Conservation (phyloP, 345 rosid genomes). For the Syzygium aromaticum region DNA sequence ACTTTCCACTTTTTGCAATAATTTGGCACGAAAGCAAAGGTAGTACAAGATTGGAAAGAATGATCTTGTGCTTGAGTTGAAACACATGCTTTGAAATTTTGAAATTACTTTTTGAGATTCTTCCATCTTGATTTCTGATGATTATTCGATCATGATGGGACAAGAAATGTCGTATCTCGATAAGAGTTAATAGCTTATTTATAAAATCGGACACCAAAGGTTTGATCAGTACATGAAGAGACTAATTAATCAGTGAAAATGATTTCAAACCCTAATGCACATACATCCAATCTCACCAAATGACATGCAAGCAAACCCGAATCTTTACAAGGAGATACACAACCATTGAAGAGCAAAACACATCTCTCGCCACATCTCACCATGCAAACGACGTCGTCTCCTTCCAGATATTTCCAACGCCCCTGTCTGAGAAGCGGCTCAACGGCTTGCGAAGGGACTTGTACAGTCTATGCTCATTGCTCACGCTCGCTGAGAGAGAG, state of each 20-base stretch:
- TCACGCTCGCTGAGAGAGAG: not conserved
- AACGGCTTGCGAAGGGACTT: not conserved
- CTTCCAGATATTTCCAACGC: not conserved
- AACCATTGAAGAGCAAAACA: not conserved
- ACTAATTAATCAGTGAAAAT: not conserved
- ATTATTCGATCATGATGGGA: accelerated
- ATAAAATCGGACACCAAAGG: accelerated
- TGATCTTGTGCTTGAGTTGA: not conserved
- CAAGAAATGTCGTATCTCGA: accelerated
- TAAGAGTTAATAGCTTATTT: not conserved
- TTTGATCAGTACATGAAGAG: not conserved
- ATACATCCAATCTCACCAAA: not conserved
- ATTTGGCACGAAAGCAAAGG: not conserved
- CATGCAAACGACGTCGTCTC: not conserved
- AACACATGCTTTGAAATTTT: not conserved
- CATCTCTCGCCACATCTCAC: not conserved
- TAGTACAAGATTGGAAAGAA: not conserved
- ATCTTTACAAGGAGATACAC: not conserved
- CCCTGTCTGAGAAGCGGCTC: not conserved
- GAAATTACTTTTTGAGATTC: not conserved
- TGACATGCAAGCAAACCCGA: not conserved
- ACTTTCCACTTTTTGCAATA: not conserved
- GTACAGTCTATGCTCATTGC: not conserved
- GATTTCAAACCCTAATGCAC: not conserved
- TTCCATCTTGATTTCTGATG: not conserved